phyloP scores from a whole-genome alignment of 2,329 filamentous ascomycete genomes.

The Nigrospora sphaerica region DNA sequence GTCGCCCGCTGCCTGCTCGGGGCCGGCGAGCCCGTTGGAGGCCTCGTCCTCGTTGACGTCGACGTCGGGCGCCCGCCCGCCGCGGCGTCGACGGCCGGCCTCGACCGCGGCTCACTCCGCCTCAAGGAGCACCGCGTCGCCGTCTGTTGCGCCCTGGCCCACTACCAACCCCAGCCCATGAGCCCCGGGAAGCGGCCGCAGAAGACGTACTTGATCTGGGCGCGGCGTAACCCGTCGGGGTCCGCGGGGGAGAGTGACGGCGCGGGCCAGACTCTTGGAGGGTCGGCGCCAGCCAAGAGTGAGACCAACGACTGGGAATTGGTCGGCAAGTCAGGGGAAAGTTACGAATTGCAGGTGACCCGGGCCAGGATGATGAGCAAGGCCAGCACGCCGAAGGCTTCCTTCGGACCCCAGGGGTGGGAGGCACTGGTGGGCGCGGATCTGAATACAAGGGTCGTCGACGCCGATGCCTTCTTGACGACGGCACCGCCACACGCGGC shows the following conservation, averaged over 20 bases:
- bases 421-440: background rate
- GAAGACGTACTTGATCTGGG: background rate
- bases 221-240: background rate
- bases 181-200: background rate
- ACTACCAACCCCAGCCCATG: background rate
- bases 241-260: background rate
- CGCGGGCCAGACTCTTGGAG: background rate
- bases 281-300: background rate
- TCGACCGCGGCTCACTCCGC: background rate
- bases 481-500: background rate
- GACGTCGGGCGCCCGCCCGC: background rate
- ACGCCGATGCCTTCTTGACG: background rate
- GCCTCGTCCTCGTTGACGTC: conserved; percentile 31
- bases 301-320: background rate
- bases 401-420: background rate
- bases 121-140: background rate
- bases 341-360: background rate
- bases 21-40: conserved; percentile 26
- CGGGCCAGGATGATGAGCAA: background rate
- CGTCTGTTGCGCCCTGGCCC: background rate
- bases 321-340: background rate
- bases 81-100: background rate
- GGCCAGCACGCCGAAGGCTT: background rate
- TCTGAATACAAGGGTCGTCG: background rate
- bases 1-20: conserved; percentile 29